Conservation (phyloP, 306 rosid genomes). For the Vachellia collinsii region DNA sequence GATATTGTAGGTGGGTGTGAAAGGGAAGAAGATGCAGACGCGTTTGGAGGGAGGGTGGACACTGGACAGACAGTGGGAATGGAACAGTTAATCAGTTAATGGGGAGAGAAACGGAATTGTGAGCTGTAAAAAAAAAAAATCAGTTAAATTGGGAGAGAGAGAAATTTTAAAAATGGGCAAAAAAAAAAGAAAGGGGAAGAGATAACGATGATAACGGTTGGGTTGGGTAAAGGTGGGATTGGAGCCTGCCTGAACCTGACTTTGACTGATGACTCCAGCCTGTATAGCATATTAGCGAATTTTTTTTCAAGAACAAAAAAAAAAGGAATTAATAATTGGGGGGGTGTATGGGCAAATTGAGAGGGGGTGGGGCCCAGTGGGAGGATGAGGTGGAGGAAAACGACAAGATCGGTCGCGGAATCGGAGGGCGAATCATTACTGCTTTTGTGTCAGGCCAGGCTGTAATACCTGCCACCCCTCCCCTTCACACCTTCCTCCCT, state of each 20-base stretch:
- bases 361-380: slow-evolving; percentile 38
- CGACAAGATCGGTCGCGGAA: slow-evolving; percentile 88
- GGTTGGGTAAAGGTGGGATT: slow-evolving; percentile 1
- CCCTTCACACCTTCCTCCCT: slow-evolving; percentile 21
- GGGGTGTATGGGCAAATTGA: neutral
- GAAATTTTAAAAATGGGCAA: too few species aligned
- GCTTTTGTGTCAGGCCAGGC: slow-evolving; percentile 83
- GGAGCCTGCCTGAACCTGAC: slow-evolving; percentile 34
- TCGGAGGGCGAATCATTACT: slow-evolving; percentile 78
- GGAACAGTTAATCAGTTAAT: slow-evolving; percentile 33
- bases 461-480: slow-evolving; percentile 59
- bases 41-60: neutral
- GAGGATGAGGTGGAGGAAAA: slow-evolving; percentile 56
- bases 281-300: slow-evolving; percentile 65
- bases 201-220: slow-evolving; percentile 68
- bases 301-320: neutral
- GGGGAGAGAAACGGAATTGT: slow-evolving; percentile 34
- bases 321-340: neutral
- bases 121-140: too few species aligned
- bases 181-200: neutral
- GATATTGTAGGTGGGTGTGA: neutral
- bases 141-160: neutral
- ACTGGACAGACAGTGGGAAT: neutral
- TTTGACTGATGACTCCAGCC: slow-evolving; percentile 91
- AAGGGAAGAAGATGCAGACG: neutral